Percentiles rank a stretch among this genome's conserved stretches.
These are phyloP conservation scores for Barbatosphaeria neglecta DNA, from an alignment of 495 filamentous ascomycete genomes.

Conservation along the genomic window DNA sequence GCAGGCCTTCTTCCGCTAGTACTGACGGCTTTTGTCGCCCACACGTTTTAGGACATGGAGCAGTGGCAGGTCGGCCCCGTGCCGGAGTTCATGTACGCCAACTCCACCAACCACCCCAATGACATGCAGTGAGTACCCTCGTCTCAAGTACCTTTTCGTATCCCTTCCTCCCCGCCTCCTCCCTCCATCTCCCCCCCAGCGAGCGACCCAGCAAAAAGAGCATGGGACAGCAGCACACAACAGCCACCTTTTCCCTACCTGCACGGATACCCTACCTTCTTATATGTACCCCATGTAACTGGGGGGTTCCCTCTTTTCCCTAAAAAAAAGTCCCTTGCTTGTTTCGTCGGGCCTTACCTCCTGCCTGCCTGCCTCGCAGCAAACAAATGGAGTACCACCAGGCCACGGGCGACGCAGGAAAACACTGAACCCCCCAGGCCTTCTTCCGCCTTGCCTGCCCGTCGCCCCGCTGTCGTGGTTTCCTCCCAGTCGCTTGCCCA, in stretches of 20 bases:
- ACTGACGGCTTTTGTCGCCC: conserved; percentile 2
- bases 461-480: conserved; percentile 13
- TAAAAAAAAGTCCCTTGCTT: neutral
- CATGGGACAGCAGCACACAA: neutral
- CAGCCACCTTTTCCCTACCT: conserved; percentile 3
- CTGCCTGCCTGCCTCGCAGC: no score
- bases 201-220: no score
- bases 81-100: conserved; percentile 35
- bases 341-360: neutral
- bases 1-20: neutral
- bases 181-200: no score
- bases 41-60: conserved; percentile 34
- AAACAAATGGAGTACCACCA: conserved; percentile 2
- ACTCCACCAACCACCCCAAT: conserved; percentile 35
- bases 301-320: conserved; percentile 6
- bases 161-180: no score
- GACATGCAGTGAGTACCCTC: conserved; percentile 41
- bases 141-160: conserved; percentile 31
- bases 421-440: neutral
- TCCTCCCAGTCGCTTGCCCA: conserved; percentile 17
- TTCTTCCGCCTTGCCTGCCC: neutral
- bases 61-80: conserved; percentile 39
- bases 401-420: conserved; percentile 1
- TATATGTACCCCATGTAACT: conserved; percentile 24
- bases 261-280: conserved; percentile 5